These are phyloP conservation scores for Striga asiatica DNA, from an alignment of 257 asterid species.

Conservation along the genomic window DNA sequence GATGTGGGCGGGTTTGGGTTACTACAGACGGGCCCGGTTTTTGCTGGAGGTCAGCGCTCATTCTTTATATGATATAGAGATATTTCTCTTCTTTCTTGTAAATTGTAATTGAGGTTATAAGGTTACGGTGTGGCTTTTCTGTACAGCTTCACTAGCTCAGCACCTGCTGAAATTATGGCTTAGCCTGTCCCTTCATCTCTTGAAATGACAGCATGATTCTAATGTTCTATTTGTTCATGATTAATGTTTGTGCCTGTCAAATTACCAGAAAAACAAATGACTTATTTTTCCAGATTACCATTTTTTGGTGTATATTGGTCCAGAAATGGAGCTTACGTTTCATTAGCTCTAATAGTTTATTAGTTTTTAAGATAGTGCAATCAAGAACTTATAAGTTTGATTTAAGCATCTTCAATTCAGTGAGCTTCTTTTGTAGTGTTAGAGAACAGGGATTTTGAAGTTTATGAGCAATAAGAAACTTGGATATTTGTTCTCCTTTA, in stretches of 20 bases:
- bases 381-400: neutral
- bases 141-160: neutral
- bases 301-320: neutral
- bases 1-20: conserved; percentile 98
- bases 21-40: conserved; percentile 77
- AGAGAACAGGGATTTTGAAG: neutral
- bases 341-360: neutral
- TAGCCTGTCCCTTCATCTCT: neutral
- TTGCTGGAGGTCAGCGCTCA: conserved; percentile 56
- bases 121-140: neutral
- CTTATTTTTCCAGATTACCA: neutral
- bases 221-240: neutral
- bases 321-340: neutral
- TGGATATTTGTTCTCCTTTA: neutral
- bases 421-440: neutral
- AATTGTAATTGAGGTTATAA: conserved; percentile 1
- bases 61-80: neutral
- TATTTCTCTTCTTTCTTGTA: too few species aligned
- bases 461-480: neutral
- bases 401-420: neutral
- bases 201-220: neutral
- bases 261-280: neutral
- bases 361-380: neutral
- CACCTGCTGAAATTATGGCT: neutral
- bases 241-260: neutral